phyloP scores from a whole-genome alignment of 768 basidiomycete genomes.

The Porphyrellus cyaneotinctus region DNA sequence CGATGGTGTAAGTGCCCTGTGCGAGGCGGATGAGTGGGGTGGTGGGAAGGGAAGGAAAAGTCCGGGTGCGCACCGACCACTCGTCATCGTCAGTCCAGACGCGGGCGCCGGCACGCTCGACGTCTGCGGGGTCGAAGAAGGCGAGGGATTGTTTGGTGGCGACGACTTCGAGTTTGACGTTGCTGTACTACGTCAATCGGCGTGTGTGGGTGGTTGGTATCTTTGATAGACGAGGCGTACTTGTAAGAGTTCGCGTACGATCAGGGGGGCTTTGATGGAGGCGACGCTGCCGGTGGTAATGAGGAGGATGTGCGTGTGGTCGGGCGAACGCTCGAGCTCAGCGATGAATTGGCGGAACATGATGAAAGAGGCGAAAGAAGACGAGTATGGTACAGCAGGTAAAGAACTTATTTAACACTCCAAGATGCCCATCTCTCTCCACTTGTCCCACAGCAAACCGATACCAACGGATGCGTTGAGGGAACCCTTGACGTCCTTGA shows the following conservation, averaged over 20 bases:
- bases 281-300: conserved; percentile 95
- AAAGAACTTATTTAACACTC: conserved; percentile 32
- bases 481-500: conserved; percentile 80
- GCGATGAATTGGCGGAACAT: conserved; percentile 24
- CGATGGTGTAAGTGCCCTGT: conserved; percentile 70
- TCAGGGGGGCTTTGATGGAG: conserved; percentile 88
- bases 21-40: background rate
- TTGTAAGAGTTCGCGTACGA: conserved; percentile 68
- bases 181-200: conserved; percentile 49
- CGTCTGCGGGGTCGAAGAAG: conserved; percentile 62
- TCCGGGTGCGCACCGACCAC: conserved; percentile 66
- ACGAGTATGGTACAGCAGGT: conserved; percentile 14
- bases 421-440: conserved; percentile 82
- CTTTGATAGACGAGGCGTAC: conserved; percentile 35
- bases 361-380: background rate
- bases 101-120: conserved; percentile 48
- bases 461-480: conserved; percentile 60
- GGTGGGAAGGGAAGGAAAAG: too few species aligned
- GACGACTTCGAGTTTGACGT: conserved; percentile 79
- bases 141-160: conserved; percentile 73
- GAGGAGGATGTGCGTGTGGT: conserved; percentile 61
- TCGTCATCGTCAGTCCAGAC: conserved; percentile 93
- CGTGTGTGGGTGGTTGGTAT: too few species aligned
- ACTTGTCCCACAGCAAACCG: conserved; percentile 80
- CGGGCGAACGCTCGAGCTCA: conserved; percentile 23